These are phyloP conservation scores for Helicocarpus griseus DNA, from an alignment of 2,329 filamentous ascomycete genomes.

Conservation along the genomic window DNA sequence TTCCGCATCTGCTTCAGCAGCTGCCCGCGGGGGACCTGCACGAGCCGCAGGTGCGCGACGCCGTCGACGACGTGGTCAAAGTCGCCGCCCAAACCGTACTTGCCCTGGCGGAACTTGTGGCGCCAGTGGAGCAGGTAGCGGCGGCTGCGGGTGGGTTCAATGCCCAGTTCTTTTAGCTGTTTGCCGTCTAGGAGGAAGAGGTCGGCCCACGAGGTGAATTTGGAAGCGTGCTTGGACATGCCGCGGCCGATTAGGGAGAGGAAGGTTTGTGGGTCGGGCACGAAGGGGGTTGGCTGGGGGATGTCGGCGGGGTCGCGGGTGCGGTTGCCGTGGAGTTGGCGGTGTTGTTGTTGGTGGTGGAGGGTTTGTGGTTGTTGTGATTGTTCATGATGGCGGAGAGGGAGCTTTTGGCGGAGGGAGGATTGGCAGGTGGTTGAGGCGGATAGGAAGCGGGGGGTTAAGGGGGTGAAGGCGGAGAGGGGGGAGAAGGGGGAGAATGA, in stretches of 20 bases:
- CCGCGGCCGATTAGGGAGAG: constrained; percentile 84
- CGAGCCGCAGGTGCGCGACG: constrained; percentile 47
- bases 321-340: constrained; percentile 35
- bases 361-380: no score
- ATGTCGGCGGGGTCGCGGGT: constrained; percentile 36
- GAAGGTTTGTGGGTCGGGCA: constrained; percentile 77
- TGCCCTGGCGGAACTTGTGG: constrained; percentile 68
- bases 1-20: constrained; percentile 22
- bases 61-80: constrained; percentile 60
- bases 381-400: no score
- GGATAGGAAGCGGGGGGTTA: constrained; percentile 10
- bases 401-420: constrained; percentile 31
- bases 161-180: constrained; percentile 71
- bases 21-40: constrained; percentile 39
- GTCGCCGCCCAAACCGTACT: constrained; percentile 75
- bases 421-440: constrained; percentile 19
- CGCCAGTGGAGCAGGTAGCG: constrained; percentile 82
- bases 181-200: constrained; percentile 72
- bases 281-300: constrained; percentile 70
- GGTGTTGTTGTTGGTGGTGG: constrained; percentile 24
- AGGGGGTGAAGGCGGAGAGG: constrained; percentile 1
- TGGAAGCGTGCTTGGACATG: constrained; percentile 69
- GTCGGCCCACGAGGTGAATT: constrained; percentile 83
- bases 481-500: constrained; percentile 2
- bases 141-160: constrained; percentile 74